Evolutionary conservation across 768 basidiomycete species (phyloP).

Genomic region (Suillus spraguei): DNA sequence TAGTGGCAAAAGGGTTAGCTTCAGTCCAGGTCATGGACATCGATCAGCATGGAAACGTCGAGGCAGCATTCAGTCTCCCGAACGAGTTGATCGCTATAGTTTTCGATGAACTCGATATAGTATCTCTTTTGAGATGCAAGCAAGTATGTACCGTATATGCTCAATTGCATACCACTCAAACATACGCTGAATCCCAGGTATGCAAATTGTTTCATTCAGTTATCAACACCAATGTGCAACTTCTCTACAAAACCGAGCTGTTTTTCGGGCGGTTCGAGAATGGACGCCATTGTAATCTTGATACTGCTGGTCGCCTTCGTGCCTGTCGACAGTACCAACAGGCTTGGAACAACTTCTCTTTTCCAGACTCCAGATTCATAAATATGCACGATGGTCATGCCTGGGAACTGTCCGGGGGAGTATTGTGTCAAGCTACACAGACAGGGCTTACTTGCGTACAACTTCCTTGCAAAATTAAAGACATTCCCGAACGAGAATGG

Average conservation of each 20-base stretch:
- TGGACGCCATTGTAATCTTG: conserved; percentile 20
- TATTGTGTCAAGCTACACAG: conserved; percentile 32
- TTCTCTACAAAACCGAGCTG: conserved; percentile 35
- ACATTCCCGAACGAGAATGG: conserved; percentile 32
- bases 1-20: background rate
- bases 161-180: background rate
- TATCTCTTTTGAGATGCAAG: conserved; percentile 29
- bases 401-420: conserved; percentile 40
- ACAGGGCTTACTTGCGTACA: conserved; percentile 23
- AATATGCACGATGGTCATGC: conserved; percentile 21
- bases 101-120: conserved; percentile 31
- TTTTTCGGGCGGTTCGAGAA: conserved; percentile 32
- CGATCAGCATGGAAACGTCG: background rate
- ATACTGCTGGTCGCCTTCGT: conserved; percentile 24
- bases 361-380: conserved; percentile 17
- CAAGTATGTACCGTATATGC: conserved; percentile 22
- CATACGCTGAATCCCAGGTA: conserved; percentile 19
- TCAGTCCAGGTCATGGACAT: background rate
- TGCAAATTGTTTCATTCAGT: conserved; percentile 33
- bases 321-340: conserved; percentile 30
- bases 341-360: conserved; percentile 32
- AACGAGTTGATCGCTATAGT: conserved; percentile 30
- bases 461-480: conserved; percentile 34
- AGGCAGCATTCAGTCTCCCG: conserved; percentile 30
- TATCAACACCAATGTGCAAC: conserved; percentile 24